Base-by-base conservation (phyloP, 129 eudicot genomes). In the Scalesia atractyloides region DNA sequence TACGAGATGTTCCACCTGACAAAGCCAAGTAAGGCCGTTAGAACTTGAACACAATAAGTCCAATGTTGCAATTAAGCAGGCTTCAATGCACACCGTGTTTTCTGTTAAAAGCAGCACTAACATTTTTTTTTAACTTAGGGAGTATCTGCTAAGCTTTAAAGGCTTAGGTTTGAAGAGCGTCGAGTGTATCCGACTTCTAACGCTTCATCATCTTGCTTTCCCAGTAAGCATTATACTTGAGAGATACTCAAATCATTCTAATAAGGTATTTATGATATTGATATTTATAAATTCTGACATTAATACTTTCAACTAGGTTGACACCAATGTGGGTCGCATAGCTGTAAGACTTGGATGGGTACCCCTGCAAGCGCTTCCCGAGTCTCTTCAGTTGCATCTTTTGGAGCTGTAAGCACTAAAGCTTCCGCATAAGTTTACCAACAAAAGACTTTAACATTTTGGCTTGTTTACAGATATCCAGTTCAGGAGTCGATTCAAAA, bases 331-430 rank as follows among this genome's bases (percentile, higher is more conserved):
- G 77, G 98, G 95, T 20, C 89, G 98, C 34, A 90, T 92, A 79
- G 96, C 91, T 65, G 98, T 89, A 62, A 82, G 98, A 78, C 85
- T 92, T 17, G 98, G 98, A 77, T 92, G 98, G 98, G 98, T 92
- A 58, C 98, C 98, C 41, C 91, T 87, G 73, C 96, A 88, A 76
- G 92, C 96, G 24, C 79, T 89, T 79, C 92, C 91, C 0, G 98
- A 92, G 69, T 86, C 94, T 10, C 90, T 85, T 56, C 95, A 87
- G 70, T 83, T 92, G 85, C 91, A 87, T 85, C 91, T 92, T 74
- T 80, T 92, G 41, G 91, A 92, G 82, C 64, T 85, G 98, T 92
- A 80, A 83, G 95, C 75, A 60, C 24, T 48, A 72, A 26, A 19
- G 57, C 37, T 22, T 68, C 68, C 54, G 56, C 69, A 22, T 30